Base-by-base conservation (phyloP, 768 basidiomycete species). In the Leccinum sublutescens region DNA sequence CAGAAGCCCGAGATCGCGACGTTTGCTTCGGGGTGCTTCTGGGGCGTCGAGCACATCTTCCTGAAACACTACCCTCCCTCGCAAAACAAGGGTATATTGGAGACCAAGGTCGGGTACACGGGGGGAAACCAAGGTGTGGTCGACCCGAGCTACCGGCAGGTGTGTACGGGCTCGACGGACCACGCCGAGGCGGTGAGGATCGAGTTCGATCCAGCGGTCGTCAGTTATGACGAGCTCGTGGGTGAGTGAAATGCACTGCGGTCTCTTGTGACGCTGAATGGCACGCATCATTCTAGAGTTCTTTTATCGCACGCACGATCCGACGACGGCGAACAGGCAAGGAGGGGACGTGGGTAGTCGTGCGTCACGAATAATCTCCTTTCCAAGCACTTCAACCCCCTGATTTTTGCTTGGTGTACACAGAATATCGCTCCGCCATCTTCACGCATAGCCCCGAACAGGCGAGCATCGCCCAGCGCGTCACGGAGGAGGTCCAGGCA, bases 291-390 rank as follows among this genome's bases (percentile, higher is more conserved):
- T 45, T 31, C 12, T 71, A 88, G 93, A 96, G 74, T 95, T 95
- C 79, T 95, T 96, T 76, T 96, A 94, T 73, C 83, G 96, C 50
- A 93, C 91, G 0, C 95, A 98, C 67, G 95, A 97, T 64, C 93
- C 95, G 3, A 96, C 94, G 45, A 91, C 91, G 0, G 68, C 80
- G 56, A 87, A 96, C 72, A 76, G 80, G 14, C 94, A 96, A 71
- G 94, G 94, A 29, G 79, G 67, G 2, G 93, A 96, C 66, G 69
- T 68, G 3, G 94, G 95, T 19, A 84, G 85, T 29, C 94, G 93
- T 94, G 67, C 63, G 87, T 82, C 5, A 9, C 19, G 14, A 33
- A 14, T 9, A 15, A 15, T 38, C 2, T 34, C 15, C 2, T 48
- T 6, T 52, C 4, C 9, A 15, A 43, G 11, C n/a, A 38, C 36